Conservation (phyloP, 2,329 filamentous ascomycete species). For the Basipetospora chlamydospora region DNA sequence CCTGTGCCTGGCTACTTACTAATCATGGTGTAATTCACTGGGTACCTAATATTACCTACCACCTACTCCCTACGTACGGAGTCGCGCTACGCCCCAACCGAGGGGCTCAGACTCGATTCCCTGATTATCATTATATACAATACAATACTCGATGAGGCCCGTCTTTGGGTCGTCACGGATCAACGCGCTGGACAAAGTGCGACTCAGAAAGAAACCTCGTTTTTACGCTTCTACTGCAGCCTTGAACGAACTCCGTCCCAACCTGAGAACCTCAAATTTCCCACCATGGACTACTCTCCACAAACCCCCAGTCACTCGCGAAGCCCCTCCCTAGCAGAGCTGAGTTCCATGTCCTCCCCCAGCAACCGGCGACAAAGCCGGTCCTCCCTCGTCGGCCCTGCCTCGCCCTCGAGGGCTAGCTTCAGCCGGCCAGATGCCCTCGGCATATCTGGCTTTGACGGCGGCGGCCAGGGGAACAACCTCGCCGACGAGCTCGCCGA, state of each 20-base stretch:
- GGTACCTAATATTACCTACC: too few relatives aligned
- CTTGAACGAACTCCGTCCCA: not conserved
- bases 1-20: too few relatives aligned
- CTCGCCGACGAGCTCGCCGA: conserved; percentile 70
- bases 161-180: too few relatives aligned
- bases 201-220: not conserved
- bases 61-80: too few relatives aligned
- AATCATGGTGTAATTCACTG: too few relatives aligned
- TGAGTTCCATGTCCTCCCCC: conserved; percentile 26
- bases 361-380: conserved; percentile 33
- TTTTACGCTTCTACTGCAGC: not conserved
- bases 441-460: conserved; percentile 27
- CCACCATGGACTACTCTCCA: conserved; percentile 30
- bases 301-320: conserved; percentile 45
- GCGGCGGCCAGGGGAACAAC: conserved; percentile 34
- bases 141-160: too few relatives aligned
- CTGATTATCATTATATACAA: too few relatives aligned
- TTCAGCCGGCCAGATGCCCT: conserved; percentile 32
- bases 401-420: conserved; percentile 32
- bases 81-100: too few relatives aligned
- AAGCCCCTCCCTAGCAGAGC: conserved; percentile 40
- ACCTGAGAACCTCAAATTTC: not conserved
- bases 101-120: too few relatives aligned
- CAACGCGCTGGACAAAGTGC: conserved; percentile 2
- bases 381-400: conserved; percentile 33